phyloP scores from a whole-genome alignment of 352 stramenopile genomes.

The Globisporangium acanthophoron region DNA sequence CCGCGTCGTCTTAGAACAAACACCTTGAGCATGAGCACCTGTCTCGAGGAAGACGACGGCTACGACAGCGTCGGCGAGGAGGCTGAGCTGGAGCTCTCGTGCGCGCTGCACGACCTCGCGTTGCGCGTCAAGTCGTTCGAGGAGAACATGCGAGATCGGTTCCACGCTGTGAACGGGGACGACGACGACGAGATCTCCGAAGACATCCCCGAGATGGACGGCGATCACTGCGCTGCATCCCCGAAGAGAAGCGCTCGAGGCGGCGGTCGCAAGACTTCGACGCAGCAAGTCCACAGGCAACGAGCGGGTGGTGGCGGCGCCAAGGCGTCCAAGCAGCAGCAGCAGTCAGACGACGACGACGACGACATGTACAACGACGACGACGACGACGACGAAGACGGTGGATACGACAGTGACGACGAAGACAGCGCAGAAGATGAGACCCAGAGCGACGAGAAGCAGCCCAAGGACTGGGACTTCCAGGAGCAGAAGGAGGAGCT shows the following conservation, averaged over 20 bases:
- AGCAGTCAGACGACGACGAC: slow-evolving; percentile 25
- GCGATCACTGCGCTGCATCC: slow-evolving; percentile 19
- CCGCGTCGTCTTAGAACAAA: too few relatives aligned
- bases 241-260: slow-evolving; percentile 15
- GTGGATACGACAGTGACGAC: slow-evolving; percentile 8
- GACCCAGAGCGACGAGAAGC: slow-evolving; percentile 7
- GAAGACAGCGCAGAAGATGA: slow-evolving; percentile 20
- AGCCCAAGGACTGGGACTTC: slow-evolving; percentile 40
- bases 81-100: slow-evolving; percentile 69
- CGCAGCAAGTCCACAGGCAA: neutral
- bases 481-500: slow-evolving; percentile 54
- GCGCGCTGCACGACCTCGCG: slow-evolving; percentile 62
- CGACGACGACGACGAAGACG: slow-evolving; percentile 19
- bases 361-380: slow-evolving; percentile 19
- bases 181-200: slow-evolving; percentile 60
- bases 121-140: slow-evolving; percentile 63
- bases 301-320: neutral
- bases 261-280: neutral
- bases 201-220: slow-evolving; percentile 50
- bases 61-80: slow-evolving; percentile 68
- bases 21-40: slow-evolving; percentile 4
- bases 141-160: slow-evolving; percentile 60
- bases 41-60: slow-evolving; percentile 30
- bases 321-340: slow-evolving; percentile 30
- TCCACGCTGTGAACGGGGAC: slow-evolving; percentile 20